These are phyloP conservation scores for Fagopyrum homotropicum DNA, from an alignment of 148 eudicot genomes.

Conservation along the genomic window DNA sequence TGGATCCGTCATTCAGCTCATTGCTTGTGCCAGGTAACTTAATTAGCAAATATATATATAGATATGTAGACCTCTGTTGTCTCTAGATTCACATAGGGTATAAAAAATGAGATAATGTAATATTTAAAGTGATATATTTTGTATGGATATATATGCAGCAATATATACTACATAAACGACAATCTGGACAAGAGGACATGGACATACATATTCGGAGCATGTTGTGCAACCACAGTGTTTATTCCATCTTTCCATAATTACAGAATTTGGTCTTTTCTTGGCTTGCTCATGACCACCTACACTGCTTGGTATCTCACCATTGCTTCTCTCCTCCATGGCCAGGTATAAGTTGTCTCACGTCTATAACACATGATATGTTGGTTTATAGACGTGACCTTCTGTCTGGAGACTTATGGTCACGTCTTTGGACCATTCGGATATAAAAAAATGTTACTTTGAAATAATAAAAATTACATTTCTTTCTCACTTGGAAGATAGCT, in stretches of 20 bases:
- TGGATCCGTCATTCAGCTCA: constrained; percentile 19
- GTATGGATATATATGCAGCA: constrained; percentile 1
- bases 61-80: neutral
- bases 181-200: constrained; percentile 20
- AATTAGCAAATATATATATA: neutral
- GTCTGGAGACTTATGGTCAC: too few relatives aligned
- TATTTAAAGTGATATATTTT: neutral
- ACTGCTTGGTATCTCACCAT: constrained; percentile 19
- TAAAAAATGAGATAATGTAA: too few relatives aligned
- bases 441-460: too few relatives aligned
- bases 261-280: constrained; percentile 16
- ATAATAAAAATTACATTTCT: too few relatives aligned
- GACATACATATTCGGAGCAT: constrained; percentile 17
- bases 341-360: neutral
- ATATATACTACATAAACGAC: constrained; percentile 18
- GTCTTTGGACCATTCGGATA: too few relatives aligned
- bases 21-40: constrained; percentile 18
- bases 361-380: too few relatives aligned
- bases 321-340: constrained; percentile 17
- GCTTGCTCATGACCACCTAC: constrained; percentile 17
- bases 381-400: too few relatives aligned
- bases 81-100: neutral
- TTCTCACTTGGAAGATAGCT: too few relatives aligned
- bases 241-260: constrained; percentile 17
- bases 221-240: constrained; percentile 16